These are phyloP conservation scores for Sugiyamaella qingdaonensis DNA, from an alignment of 805 yeast genomes.

Conservation along the genomic window DNA sequence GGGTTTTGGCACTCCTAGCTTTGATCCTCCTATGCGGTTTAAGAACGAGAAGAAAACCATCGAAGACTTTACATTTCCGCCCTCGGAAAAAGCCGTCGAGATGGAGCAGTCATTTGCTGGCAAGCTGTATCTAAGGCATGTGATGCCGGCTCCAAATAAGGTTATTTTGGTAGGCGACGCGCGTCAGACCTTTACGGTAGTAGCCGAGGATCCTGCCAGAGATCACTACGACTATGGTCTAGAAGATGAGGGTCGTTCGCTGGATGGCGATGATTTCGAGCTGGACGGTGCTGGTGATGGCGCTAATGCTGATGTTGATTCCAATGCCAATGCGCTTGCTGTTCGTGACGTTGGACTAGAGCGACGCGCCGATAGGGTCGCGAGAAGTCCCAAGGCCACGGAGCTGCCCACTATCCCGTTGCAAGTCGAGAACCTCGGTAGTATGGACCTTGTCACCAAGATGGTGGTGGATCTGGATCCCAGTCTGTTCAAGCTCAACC, in stretches of 20 bases:
- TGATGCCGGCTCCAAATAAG: constrained; percentile 15
- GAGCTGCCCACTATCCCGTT: neutral
- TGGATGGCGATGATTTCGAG: too few relatives aligned
- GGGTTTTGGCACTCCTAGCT: constrained; percentile 1
- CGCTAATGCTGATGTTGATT: too few relatives aligned
- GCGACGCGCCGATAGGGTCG: too few relatives aligned
- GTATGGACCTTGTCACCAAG: constrained; percentile 7
- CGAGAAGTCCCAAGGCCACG: neutral
- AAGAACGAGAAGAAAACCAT: constrained; percentile 9
- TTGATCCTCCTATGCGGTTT: constrained; percentile 4
- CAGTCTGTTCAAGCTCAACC: constrained; percentile 18
- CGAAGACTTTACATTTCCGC: constrained; percentile 15
- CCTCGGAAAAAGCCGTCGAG: constrained; percentile 12
- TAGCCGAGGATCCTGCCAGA: constrained; percentile 1
- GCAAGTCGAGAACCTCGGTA: neutral
- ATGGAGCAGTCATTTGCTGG: constrained; percentile 17
- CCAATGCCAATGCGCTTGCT: too few relatives aligned
- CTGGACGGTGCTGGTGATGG: too few relatives aligned
- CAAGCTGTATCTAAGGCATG: constrained; percentile 16
- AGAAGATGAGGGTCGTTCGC: constrained; percentile 7
- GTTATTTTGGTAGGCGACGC: constrained; percentile 21
- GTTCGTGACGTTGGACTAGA: too few relatives aligned
- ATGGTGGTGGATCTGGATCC: constrained; percentile 13
- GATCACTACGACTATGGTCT: constrained; percentile 12
- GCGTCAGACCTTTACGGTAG: constrained; percentile 9